A percentile compares a stretch with the other conserved stretches of the same genome.
Conservation (phyloP, 306 rosid genomes). For the Vachellia collinsii region DNA sequence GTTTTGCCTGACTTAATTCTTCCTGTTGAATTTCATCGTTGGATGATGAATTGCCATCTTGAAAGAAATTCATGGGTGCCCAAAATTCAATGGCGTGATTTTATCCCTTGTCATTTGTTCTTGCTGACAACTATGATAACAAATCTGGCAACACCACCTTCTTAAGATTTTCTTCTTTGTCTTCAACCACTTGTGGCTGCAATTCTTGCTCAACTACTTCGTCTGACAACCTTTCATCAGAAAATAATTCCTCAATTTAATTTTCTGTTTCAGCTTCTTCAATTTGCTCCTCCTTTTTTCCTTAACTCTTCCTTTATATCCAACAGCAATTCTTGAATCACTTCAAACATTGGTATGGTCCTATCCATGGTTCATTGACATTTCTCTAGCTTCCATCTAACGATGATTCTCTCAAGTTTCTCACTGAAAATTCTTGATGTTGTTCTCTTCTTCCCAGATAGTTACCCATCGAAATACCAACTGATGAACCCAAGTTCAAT, state of each 20-base stretch:
- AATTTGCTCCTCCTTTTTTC: not conserved
- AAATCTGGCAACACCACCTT: not conserved
- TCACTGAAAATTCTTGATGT: not conserved
- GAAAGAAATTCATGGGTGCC: not conserved
- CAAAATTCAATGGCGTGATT: not conserved
- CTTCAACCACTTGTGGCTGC: not conserved
- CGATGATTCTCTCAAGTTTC: not conserved
- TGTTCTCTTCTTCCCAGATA: not conserved
- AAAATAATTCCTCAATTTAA: not conserved
- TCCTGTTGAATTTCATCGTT: not conserved
- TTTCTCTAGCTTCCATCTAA: not conserved
- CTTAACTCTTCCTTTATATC: not conserved
- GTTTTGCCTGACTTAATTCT: not conserved
- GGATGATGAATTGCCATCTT: not conserved
- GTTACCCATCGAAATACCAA: not conserved
- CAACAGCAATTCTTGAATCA: not conserved
- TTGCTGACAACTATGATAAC: not conserved
- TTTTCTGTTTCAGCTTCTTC: not conserved
- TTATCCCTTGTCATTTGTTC: not conserved
- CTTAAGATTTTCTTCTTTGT: not conserved
- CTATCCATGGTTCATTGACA: not conserved
- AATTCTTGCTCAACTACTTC: not conserved
- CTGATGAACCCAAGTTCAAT: not conserved
- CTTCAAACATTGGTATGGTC: not conserved
- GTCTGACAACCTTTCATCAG: not conserved